Evolutionary conservation across 179 eudicot genomes (phyloP).

Genomic region (Gypsophila paniculata): DNA sequence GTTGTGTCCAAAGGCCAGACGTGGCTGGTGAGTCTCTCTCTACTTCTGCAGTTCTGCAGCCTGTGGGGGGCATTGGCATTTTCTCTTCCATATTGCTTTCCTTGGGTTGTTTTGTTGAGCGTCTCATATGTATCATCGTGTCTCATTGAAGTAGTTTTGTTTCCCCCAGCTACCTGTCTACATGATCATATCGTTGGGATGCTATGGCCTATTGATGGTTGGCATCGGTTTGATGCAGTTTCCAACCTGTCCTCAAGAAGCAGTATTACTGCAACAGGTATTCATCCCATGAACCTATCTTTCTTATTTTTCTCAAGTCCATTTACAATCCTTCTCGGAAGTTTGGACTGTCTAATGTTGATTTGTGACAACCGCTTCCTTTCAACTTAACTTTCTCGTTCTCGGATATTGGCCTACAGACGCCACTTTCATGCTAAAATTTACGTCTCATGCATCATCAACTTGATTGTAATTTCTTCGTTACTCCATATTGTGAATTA

Average conservation of each 20-base stretch:
- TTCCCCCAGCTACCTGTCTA: slow-evolving; percentile 67
- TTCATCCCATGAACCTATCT: not conserved
- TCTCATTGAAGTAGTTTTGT: slow-evolving; percentile 12
- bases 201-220: slow-evolving; percentile 93
- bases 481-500: too few species aligned
- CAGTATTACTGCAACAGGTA: slow-evolving; percentile 81
- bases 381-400: too few species aligned
- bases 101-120: not conserved
- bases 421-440: not conserved
- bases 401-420: not conserved
- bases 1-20: slow-evolving; percentile 51
- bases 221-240: slow-evolving; percentile 89
- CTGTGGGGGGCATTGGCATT: not conserved
- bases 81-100: not conserved
- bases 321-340: not conserved
- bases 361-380: too few species aligned
- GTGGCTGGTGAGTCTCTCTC: slow-evolving; percentile 59
- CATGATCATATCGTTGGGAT: slow-evolving; percentile 68
- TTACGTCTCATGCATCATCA: not conserved
- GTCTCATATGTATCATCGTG: not conserved
- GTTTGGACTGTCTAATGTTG: too few species aligned
- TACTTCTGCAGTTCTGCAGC: slow-evolving; percentile 2
- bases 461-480: not conserved
- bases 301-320: not conserved
- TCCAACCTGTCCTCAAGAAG: slow-evolving; percentile 90